phyloP scores from a whole-genome alignment of 2,329 filamentous ascomycete species.

The Cercospora beticola region DNA sequence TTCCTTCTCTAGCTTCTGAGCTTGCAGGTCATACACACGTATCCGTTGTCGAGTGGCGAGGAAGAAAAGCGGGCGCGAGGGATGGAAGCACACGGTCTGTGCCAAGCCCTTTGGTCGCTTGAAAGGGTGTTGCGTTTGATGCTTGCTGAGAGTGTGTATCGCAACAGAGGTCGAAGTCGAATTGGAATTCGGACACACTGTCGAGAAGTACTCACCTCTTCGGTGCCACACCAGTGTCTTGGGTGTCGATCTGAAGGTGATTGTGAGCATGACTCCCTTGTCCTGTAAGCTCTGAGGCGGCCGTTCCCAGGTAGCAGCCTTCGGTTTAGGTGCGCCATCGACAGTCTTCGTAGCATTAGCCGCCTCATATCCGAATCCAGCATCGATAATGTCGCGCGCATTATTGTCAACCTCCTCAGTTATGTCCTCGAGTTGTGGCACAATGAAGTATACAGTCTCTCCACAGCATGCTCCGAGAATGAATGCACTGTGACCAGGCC shows the following conservation, averaged over 20 bases:
- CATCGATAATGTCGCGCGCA: constrained; percentile 75
- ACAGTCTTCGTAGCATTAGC: constrained; percentile 56
- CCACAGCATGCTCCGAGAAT: constrained; percentile 81
- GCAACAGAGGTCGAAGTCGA: constrained; percentile 69
- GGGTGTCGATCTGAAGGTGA: constrained; percentile 65
- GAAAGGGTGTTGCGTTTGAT: constrained; percentile 93
- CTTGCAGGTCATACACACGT: constrained; percentile 88
- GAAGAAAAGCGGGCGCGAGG: constrained; percentile 87
- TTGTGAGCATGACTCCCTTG: constrained; percentile 74
- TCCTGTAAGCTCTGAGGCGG: constrained; percentile 72
- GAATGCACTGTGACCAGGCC: constrained; percentile 75
- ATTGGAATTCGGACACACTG: constrained; percentile 78
- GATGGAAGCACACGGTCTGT: constrained; percentile 92
- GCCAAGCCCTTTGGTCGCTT: constrained; percentile 71
- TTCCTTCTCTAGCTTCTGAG: constrained; percentile 88
- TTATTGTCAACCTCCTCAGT: constrained; percentile 59
- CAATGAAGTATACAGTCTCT: constrained; percentile 80
- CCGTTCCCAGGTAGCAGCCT: constrained; percentile 78
- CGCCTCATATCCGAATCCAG: constrained; percentile 90
- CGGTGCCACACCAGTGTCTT: constrained; percentile 94
- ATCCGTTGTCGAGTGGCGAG: constrained; percentile 93
- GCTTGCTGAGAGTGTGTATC: constrained; percentile 93
- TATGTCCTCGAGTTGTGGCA: constrained; percentile 50
- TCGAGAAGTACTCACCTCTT: constrained; percentile 89
- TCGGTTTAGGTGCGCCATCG: constrained; percentile 62